Base-by-base conservation (phyloP, 805 yeast genomes). In the Torulaspora quercuum region DNA sequence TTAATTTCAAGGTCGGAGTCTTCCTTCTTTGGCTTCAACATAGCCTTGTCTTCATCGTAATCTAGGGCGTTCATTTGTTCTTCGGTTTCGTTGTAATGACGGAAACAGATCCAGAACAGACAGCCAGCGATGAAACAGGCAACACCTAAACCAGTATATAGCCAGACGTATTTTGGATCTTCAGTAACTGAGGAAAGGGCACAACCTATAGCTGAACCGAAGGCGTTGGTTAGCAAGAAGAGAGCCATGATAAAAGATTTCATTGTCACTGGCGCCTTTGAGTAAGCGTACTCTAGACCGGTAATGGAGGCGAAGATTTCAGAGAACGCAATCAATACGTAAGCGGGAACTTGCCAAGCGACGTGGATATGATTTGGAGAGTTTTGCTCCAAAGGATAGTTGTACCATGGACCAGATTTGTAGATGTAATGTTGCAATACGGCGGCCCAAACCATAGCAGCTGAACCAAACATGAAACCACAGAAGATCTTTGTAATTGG, bases 251-350 rank as follows among this genome's bases (percentile, higher is more conserved):
- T 63, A 26, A 67, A 57, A 12, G 68, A 61, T 43, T 64, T 68
- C 69, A 66, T 64, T 25, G 72, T 64, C 6, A 70, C 71, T 26
- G 92, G 92, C 5, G 92, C 90, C 65, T 83, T 80, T 17, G 88
- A 78, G 65, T 81, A 84, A 12, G 94, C 94, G 55, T 81, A 82
- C 65, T 84, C 92, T 49, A 81, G 73, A 50, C 90, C 92, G 14
- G 92, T 82, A 50, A 82, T 75, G 35, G 84, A 80, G 20, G 89
- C 88, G 49, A 84, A 73, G 47, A 83, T 82, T 62, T 84, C 94
- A 11, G 88, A 76, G 36, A 81, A 57, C 8, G 84, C 90, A 60
- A 81, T 77, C 45, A 84, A 64, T 27, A 81, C 71, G 61, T 83
- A 84, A 3, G 87, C 82, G 11, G 68, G 62, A 36, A 72, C 68